A percentile compares a stretch with the other conserved stretches of the same genome.
Conservation (phyloP, 306 rosid species). For the Vicia faba region DNA sequence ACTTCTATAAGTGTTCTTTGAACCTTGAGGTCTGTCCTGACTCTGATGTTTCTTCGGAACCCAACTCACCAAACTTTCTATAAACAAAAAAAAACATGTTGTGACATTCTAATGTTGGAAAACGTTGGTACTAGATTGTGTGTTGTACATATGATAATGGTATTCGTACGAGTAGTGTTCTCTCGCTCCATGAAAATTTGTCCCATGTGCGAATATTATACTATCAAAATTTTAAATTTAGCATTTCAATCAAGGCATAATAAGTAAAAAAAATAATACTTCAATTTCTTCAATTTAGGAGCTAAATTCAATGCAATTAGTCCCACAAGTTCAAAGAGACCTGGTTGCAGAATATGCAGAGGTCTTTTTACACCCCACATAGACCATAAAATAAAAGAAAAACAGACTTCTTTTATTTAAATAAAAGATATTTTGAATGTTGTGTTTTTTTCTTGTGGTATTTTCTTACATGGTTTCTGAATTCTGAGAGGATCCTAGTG, state of each 20-base stretch:
- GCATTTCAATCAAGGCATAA: background rate
- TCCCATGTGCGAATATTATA: background rate
- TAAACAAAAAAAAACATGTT: background rate
- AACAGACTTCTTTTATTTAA: conserved; percentile 5
- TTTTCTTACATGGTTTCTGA: conserved; percentile 10
- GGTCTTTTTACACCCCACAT: background rate
- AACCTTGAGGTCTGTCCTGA: no score
- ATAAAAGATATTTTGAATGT: conserved; percentile 5
- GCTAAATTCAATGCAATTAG: background rate
- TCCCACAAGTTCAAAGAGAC: background rate
- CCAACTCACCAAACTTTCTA: no score
- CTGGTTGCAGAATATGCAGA: background rate
- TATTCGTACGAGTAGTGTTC: background rate
- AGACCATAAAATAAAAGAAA: conserved; percentile 1
- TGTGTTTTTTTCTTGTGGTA: background rate
- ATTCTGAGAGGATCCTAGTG: conserved; percentile 15
- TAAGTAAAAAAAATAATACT: background rate
- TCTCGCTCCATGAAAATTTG: background rate
- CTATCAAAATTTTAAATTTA: background rate
- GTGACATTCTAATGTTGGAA: conserved; percentile 21
- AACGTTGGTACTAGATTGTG: background rate
- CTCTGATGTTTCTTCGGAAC: no score
- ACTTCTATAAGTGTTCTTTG: no score
- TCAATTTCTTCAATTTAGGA: background rate
- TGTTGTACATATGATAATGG: background rate